These are phyloP conservation scores for Yarrowia keelungensis DNA, from an alignment of 805 yeast genomes.

Conservation along the genomic window DNA sequence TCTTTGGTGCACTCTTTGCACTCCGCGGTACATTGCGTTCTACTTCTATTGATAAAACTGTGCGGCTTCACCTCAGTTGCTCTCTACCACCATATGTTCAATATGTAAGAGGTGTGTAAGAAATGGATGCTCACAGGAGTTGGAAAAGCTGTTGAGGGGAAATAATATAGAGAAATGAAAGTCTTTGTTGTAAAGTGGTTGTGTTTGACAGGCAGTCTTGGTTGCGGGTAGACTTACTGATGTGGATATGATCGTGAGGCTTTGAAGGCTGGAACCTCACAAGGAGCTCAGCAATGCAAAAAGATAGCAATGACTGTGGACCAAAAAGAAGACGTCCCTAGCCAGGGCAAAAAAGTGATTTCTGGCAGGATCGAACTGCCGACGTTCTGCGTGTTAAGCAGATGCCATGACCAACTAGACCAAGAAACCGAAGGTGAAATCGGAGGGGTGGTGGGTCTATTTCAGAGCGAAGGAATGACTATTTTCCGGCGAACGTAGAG, in stretches of 20 bases:
- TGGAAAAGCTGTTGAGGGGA: not conserved
- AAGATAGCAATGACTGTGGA: no score
- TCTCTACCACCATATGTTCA: not conserved
- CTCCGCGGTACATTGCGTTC: no score
- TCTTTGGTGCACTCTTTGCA: no score
- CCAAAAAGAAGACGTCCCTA: no score
- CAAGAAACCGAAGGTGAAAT: constrained; percentile 51
- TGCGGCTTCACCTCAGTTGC: not conserved
- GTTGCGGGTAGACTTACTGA: not conserved
- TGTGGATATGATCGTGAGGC: not conserved
- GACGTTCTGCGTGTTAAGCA: constrained; percentile 99
- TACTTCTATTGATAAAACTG: no score
- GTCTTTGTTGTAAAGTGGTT: no score
- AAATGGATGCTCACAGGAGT: no score
- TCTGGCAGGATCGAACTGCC: constrained; percentile 99
- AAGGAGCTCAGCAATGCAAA: no score
- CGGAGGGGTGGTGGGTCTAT: not conserved
- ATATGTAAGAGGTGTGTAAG: not conserved
- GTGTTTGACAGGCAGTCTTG: not conserved
- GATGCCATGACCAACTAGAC: constrained; percentile 99
- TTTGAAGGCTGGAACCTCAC: no score
- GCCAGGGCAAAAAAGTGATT: constrained; percentile 13
- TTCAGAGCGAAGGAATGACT: no score
- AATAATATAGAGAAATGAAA: not conserved
- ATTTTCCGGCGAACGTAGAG: no score